Conservation (phyloP, 345 rosid genomes). For the Sonneratia caseolaris region DNA sequence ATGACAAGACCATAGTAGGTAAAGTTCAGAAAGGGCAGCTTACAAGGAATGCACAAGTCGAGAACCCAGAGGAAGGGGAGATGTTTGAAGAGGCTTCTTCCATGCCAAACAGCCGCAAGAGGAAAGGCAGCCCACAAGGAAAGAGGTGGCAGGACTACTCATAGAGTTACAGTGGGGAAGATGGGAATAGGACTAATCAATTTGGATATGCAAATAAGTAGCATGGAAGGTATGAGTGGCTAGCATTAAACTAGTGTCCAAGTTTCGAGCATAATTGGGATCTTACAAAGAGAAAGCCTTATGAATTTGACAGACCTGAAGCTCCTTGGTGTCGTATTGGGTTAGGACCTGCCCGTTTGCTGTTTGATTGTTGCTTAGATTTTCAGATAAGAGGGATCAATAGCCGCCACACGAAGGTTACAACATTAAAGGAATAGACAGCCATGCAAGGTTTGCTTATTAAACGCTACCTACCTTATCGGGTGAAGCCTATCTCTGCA, state of each 20-base stretch:
- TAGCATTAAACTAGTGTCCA: background rate
- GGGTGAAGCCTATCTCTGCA: too few relatives aligned
- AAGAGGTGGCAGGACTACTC: conserved; percentile 39
- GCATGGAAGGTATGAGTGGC: conserved; percentile 27
- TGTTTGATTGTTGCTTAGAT: background rate
- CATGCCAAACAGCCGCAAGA: conserved; percentile 41
- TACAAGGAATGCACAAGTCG: conserved; percentile 8
- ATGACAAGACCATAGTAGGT: conserved; percentile 24
- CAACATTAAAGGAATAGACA: too few relatives aligned
- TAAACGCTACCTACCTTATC: too few relatives aligned
- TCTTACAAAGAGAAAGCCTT: background rate
- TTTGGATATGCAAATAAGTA: conserved; percentile 20
- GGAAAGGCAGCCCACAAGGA: conserved; percentile 58
- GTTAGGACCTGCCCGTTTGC: background rate
- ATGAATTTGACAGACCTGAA: background rate
- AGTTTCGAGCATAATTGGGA: background rate
- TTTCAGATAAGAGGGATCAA: too few relatives aligned
- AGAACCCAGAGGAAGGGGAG: conserved; percentile 28
- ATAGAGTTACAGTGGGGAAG: conserved; percentile 10
- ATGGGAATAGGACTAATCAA: conserved; percentile 13
- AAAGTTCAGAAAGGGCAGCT: conserved; percentile 8
- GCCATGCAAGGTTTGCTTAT: too few relatives aligned
- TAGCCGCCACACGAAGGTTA: too few relatives aligned
- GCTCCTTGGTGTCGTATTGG: background rate
- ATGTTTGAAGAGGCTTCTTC: conserved; percentile 49